Conservation (phyloP, 2,329 filamentous ascomycete genomes). For the Ilyonectria mors-panacis region DNA sequence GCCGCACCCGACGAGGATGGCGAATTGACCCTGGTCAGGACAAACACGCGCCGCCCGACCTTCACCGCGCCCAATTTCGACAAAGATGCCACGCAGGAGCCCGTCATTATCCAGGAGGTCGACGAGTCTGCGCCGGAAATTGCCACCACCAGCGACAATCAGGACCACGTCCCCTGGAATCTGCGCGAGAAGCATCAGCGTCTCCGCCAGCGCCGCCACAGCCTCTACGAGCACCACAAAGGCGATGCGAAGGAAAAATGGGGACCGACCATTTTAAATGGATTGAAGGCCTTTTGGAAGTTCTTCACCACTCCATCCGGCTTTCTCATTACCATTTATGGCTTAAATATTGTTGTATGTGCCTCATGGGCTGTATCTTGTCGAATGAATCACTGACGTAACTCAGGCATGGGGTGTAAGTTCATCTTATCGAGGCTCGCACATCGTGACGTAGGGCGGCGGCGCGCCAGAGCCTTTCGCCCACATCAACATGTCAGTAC, state of each 20-base stretch:
- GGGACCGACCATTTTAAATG: constrained; percentile 43
- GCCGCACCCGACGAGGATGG: constrained; percentile 44
- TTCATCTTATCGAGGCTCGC: constrained; percentile 6
- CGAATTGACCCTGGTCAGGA: constrained; percentile 41
- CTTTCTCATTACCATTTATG: constrained; percentile 50
- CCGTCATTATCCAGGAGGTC: constrained; percentile 4
- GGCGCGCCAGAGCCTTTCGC: not conserved
- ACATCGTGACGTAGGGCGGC: not conserved
- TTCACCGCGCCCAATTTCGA: constrained; percentile 25
- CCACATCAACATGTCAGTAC: not conserved
- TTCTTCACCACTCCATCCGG: constrained; percentile 48
- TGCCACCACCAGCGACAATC: not conserved
- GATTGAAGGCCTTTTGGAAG: constrained; percentile 48
- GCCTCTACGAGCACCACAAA: constrained; percentile 40
- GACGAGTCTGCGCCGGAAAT: not conserved
- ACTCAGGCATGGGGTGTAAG: constrained; percentile 46
- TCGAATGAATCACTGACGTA: not conserved
- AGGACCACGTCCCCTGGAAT: constrained; percentile 23
- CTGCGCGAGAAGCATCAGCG: constrained; percentile 27
- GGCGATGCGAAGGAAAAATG: constrained; percentile 43
- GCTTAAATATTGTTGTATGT: constrained; percentile 50
- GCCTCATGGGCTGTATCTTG: not conserved
- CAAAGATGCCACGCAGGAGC: constrained; percentile 8
- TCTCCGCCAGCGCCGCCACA: constrained; percentile 37
- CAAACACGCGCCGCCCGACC: constrained; percentile 28